A percentile compares a stretch with the other conserved stretches of the same genome.
Evolutionary conservation across 1,284 basidiomycete species (phyloP).

Genomic region (Vanrija pseudolonga): DNA sequence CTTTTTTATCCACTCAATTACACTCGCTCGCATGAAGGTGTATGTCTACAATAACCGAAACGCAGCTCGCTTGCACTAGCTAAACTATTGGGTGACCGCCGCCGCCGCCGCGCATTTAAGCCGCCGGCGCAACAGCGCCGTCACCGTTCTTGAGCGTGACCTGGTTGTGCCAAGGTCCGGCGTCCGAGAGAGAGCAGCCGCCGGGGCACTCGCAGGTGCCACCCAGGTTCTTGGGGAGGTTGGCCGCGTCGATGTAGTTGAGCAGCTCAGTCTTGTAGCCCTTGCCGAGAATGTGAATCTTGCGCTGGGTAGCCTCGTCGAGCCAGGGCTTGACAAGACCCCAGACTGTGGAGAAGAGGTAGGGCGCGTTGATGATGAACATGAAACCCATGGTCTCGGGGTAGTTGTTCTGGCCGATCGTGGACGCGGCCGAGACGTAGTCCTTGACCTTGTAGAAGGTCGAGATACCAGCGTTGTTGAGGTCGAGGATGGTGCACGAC

Average conservation of each 20-base stretch:
- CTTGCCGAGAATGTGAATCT: slow-evolving; percentile 78
- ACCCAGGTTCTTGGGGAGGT: slow-evolving; percentile 80
- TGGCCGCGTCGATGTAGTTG: slow-evolving; percentile 75
- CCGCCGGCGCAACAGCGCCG: not conserved
- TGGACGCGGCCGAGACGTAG: slow-evolving; percentile 75
- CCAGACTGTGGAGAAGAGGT: slow-evolving; percentile 89
- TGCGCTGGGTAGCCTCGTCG: slow-evolving; percentile 88
- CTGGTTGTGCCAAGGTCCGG: slow-evolving; percentile 79
- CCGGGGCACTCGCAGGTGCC: slow-evolving; percentile 73
- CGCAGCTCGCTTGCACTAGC: not conserved
- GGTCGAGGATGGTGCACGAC: slow-evolving; percentile 96
- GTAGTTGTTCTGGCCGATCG: slow-evolving; percentile 87
- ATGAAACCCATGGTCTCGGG: slow-evolving; percentile 95
- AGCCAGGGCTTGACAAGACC: slow-evolving; percentile 86
- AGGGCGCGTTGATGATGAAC: slow-evolving; percentile 92
- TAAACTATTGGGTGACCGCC: not conserved
- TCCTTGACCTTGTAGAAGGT: slow-evolving; percentile 90
- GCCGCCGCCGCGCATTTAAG: not conserved
- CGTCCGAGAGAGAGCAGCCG: slow-evolving; percentile 84
- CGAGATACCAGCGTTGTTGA: slow-evolving; percentile 72
- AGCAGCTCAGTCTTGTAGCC: slow-evolving; percentile 63
- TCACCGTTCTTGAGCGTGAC: slow-evolving; percentile 2
- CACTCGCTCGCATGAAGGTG: not conserved
- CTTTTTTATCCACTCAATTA: not conserved
- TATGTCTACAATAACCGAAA: not conserved